phyloP scores from a whole-genome alignment of 257 asterid species.

The Solanum corneliomulleri region DNA sequence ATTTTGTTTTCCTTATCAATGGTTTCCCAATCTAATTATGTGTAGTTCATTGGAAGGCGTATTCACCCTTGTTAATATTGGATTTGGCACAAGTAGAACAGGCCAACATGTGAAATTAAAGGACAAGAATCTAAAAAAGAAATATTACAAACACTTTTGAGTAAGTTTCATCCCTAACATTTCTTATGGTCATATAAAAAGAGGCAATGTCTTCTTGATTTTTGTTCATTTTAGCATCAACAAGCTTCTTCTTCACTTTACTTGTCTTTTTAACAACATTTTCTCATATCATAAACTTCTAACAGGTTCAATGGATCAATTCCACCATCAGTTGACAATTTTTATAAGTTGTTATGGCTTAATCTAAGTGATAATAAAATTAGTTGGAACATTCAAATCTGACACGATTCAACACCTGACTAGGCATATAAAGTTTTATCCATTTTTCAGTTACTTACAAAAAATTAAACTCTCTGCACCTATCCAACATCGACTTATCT shows the following conservation, averaged over 20 bases:
- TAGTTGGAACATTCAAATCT: slow-evolving; percentile 51
- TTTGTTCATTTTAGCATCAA: not conserved
- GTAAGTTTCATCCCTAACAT: too few relatives aligned
- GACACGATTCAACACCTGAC: slow-evolving; percentile 6
- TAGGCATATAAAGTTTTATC: not conserved
- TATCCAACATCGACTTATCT: slow-evolving; percentile 43
- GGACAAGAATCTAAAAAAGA: too few relatives aligned
- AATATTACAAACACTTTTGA: too few relatives aligned
- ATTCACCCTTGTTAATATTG: not conserved
- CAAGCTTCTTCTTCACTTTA: not conserved
- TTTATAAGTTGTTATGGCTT: slow-evolving; percentile 54
- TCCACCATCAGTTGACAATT: slow-evolving; percentile 65
- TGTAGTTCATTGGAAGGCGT: not conserved
- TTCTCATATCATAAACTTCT: slow-evolving; percentile 42
- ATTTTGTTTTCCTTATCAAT: too few relatives aligned
- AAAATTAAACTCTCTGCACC: slow-evolving; percentile 51
- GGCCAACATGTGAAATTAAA: too few relatives aligned
- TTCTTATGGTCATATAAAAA: too few relatives aligned
- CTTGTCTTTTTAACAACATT: not conserved
- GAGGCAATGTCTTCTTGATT: not conserved
- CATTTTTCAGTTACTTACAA: slow-evolving; percentile 52
- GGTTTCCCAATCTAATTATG: not conserved
- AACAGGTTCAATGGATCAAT: slow-evolving; percentile 59
- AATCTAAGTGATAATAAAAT: slow-evolving; percentile 60
- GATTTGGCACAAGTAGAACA: too few relatives aligned